phyloP scores from a whole-genome alignment of 208 protist species.

The Phytomonas francai region DNA sequence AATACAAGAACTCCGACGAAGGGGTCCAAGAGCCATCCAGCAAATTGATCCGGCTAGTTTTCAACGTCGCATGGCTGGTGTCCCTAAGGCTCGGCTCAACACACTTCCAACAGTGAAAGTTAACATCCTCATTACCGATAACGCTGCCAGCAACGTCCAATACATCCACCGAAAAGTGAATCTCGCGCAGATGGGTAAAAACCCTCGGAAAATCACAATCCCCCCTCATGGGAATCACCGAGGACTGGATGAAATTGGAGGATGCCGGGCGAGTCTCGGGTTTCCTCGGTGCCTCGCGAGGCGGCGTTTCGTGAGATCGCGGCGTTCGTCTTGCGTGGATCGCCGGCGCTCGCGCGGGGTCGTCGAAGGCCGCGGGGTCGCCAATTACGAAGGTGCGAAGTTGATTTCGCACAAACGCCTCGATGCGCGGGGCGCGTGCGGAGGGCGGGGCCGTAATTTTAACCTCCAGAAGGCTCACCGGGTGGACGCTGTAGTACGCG shows the following conservation, averaged over 20 bases:
- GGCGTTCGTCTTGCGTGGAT: not conserved
- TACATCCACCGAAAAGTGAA: constrained; percentile 20
- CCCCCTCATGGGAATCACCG: constrained; percentile 43
- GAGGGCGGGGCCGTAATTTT: constrained; percentile 44
- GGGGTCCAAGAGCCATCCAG: constrained; percentile 83
- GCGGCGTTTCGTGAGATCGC: constrained; percentile 7
- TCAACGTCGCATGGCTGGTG: constrained; percentile 29
- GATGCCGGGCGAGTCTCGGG: constrained; percentile 9
- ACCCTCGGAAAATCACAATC: constrained; percentile 85
- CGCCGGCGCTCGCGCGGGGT: constrained; percentile 2
- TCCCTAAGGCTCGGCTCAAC: constrained; percentile 59
- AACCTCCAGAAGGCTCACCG: constrained; percentile 69
- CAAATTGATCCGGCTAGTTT: constrained; percentile 43
- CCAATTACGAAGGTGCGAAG: constrained; percentile 65
- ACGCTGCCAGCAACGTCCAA: constrained; percentile 1
- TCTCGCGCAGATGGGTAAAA: constrained; percentile 69
- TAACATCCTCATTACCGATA: constrained; percentile 13
- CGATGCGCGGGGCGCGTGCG: constrained; percentile 40
- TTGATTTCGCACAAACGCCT: constrained; percentile 39
- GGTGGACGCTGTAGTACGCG: constrained; percentile 75
- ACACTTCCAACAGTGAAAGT: constrained; percentile 80
- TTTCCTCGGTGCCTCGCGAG: constrained; percentile 15
- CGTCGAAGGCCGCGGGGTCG: constrained; percentile 39
- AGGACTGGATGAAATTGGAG: not conserved
- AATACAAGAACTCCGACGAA: constrained; percentile 52